Base-by-base conservation (phyloP, 305 asterid species). In the Fraxinus latifolia region DNA sequence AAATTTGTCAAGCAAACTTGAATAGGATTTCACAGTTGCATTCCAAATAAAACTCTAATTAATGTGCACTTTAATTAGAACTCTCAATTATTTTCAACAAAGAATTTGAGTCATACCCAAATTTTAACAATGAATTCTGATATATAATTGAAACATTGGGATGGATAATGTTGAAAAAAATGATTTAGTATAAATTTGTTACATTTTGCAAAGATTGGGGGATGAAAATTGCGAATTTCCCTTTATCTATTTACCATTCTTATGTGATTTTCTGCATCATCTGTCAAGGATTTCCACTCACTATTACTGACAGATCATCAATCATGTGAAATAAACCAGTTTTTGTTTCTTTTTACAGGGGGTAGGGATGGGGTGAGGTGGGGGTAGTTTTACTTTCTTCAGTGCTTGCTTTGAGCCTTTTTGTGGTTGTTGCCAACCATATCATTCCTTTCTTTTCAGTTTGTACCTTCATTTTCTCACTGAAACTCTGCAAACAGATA, bases 391-490 rank as follows among this genome's bases (percentile, higher is more conserved):
- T 82, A 84, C 90, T 85, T 83, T 86, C 70, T 79, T 53, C 75
- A 53, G 81, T 78, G 78, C 84, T 77, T 87, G 86, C 88, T 87
- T 89, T 88, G 84, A 62, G 82, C 65, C 75, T 81, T 82, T 90
- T 36, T 77, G 70, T 87, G 86, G 90, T 83, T 89, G 86, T 90
- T 84, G 92, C 92, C 93, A 90, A 89, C 91, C 93, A 82, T 88
- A 86, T 88, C 91, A 93, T 91, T 90, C 93, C 86, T 85, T 88
- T 89, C 83, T 87, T 87, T 83, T 82, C 83, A 36, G 79, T 79
- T 82, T 81, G 65, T 80, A 80, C 67, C 82, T 78, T 71, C 37
- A 74, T 53, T 34, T 72, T 15, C 70, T 77, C 82, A 72, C 79
- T 78, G 9, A 27, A n/a, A 71, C 78, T 68, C 74, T 25, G n/a